Evolutionary conservation across 495 filamentous ascomycete genomes (phyloP).

Genomic region (Recurvomyces mirabilis): DNA sequence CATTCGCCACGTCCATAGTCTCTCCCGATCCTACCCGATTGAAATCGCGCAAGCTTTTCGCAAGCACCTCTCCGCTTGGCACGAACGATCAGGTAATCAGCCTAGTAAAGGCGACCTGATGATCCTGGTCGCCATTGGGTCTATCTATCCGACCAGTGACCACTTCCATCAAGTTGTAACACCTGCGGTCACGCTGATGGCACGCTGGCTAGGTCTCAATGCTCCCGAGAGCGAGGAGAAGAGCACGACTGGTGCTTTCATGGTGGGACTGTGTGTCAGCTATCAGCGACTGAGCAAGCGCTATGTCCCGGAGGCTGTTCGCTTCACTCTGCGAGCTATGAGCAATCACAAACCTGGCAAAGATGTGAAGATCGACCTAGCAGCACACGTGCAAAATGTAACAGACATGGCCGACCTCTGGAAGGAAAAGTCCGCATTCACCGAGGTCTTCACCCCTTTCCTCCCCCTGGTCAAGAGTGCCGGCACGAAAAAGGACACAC

Average conservation of each 20-base stretch:
- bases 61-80: slow-evolving; percentile 53
- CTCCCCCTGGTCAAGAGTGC: slow-evolving; percentile 13
- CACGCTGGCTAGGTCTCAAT: slow-evolving; percentile 70
- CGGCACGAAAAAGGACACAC: slow-evolving; percentile 22
- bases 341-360: background rate
- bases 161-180: slow-evolving; percentile 92
- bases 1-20: slow-evolving; percentile 71
- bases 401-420: slow-evolving; percentile 24
- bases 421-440: slow-evolving; percentile 16
- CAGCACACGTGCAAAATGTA: slow-evolving; percentile 20
- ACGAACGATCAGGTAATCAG: slow-evolving; percentile 49
- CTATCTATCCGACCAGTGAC: slow-evolving; percentile 88
- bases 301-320: slow-evolving; percentile 77
- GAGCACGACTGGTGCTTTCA: slow-evolving; percentile 63
- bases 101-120: slow-evolving; percentile 58
- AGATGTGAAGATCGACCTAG: slow-evolving; percentile 2
- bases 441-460: slow-evolving; percentile 25
- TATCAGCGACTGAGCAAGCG: slow-evolving; percentile 74
- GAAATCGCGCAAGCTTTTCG: slow-evolving; percentile 69
- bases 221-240: slow-evolving; percentile 51
- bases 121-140: slow-evolving; percentile 67
- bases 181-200: slow-evolving; percentile 71
- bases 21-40: slow-evolving; percentile 71
- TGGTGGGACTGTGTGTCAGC: slow-evolving; percentile 62
- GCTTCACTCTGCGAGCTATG: slow-evolving; percentile 67